Conservation (phyloP, 345 rosid species). For the Citrus hindsii region DNA sequence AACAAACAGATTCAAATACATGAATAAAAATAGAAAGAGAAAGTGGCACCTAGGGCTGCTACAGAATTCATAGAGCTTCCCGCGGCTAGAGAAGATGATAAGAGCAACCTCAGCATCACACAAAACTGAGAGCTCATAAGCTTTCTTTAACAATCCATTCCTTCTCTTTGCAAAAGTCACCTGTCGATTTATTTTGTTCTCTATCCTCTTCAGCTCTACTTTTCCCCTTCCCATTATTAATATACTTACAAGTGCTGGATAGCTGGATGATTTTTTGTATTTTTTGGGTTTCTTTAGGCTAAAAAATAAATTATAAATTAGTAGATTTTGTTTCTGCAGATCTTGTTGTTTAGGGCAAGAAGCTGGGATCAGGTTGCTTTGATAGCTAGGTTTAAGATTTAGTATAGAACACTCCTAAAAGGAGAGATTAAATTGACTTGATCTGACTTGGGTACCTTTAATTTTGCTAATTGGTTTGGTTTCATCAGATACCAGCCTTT, state of each 20-base stretch:
- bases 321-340: neutral
- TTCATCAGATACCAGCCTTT: neutral
- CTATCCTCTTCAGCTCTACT: conserved; percentile 62
- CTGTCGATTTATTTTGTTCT: conserved; percentile 56
- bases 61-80: conserved; percentile 64
- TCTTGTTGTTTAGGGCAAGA: conserved; percentile 26
- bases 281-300: neutral
- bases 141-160: conserved; percentile 49
- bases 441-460: neutral
- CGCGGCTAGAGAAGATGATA: conserved; percentile 64
- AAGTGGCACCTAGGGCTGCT: conserved; percentile 43
- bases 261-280: neutral
- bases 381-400: neutral
- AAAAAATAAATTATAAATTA: neutral
- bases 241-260: neutral
- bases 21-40: neutral
- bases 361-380: neutral
- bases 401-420: neutral
- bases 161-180: conserved; percentile 52
- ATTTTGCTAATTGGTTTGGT: neutral
- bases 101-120: conserved; percentile 57
- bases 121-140: conserved; percentile 43
- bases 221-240: conserved; percentile 57
- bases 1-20: neutral
- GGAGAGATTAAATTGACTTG: neutral